These are phyloP conservation scores for Xylaria longipes DNA, from an alignment of 495 filamentous ascomycete genomes.

Conservation along the genomic window DNA sequence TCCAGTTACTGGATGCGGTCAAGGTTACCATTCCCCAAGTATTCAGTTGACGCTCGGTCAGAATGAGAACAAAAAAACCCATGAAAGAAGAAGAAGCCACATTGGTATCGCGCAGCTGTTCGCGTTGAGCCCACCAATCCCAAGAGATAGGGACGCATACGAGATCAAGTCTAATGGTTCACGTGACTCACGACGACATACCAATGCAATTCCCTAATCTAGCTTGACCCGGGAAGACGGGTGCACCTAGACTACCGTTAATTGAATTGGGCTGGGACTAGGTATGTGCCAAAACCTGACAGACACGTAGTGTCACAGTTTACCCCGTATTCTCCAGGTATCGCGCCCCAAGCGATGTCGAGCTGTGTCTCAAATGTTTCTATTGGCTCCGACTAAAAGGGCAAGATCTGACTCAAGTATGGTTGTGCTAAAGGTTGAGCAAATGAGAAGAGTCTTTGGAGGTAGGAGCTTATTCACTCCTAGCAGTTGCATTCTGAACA, in stretches of 20 bases:
- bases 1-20: background rate
- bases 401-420: background rate
- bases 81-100: background rate
- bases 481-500: background rate
- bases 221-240: background rate
- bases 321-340: conserved; percentile 7
- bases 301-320: background rate
- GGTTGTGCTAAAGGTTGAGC: background rate
- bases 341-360: background rate
- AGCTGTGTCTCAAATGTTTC: background rate
- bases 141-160: background rate
- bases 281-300: background rate
- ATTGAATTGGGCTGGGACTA: background rate
- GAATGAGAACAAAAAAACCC: background rate
- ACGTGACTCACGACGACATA: background rate
- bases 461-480: background rate
- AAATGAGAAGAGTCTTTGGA: background rate
- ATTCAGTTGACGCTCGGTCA: background rate
- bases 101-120: background rate
- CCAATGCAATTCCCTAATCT: background rate
- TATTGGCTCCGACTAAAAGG: background rate
- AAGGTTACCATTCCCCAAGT: background rate
- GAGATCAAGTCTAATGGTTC: background rate
- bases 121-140: background rate
- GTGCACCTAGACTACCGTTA: background rate